These are phyloP conservation scores for Allantophomopsis lycopodina DNA, from an alignment of 2,329 filamentous ascomycete species.

Conservation along the genomic window DNA sequence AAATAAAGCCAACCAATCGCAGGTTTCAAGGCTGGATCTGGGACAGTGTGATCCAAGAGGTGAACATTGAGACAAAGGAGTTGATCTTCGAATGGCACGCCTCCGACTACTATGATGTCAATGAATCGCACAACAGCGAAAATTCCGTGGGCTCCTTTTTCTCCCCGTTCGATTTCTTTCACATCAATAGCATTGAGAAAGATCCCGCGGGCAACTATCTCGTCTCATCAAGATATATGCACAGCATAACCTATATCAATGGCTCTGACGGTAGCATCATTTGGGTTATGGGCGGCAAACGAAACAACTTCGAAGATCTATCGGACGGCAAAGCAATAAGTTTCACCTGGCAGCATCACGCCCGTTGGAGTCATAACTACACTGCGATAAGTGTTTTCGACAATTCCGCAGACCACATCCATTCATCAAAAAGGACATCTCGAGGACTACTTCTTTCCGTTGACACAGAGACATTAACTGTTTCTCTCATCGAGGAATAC, in stretches of 20 bases:
- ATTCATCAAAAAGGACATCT: background rate
- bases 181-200: conserved; percentile 39
- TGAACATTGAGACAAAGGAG: conserved; percentile 34
- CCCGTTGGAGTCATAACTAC: conserved; percentile 26
- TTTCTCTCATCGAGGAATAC: conserved; percentile 1
- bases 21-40: conserved; percentile 10
- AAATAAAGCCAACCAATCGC: conserved; percentile 10
- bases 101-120: conserved; percentile 18
- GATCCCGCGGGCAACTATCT: conserved; percentile 28
- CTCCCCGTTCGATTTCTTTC: conserved; percentile 35
- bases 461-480: conserved; percentile 3
- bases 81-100: conserved; percentile 36
- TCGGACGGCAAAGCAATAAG: conserved; percentile 26
- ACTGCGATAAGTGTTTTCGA: conserved; percentile 26
- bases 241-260: conserved; percentile 26
- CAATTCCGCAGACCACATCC: conserved; percentile 22
- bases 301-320: conserved; percentile 25
- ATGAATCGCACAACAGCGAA: too few relatives aligned
- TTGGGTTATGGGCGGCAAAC: conserved; percentile 35
- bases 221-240: conserved; percentile 26
- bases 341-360: conserved; percentile 38
- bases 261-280: conserved; percentile 28
- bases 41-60: conserved; percentile 31
- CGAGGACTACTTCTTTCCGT: conserved; percentile 1
- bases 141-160: too few relatives aligned